phyloP scores from a whole-genome alignment of 1,284 basidiomycete genomes.

The Mycosarcoma maydis region DNA sequence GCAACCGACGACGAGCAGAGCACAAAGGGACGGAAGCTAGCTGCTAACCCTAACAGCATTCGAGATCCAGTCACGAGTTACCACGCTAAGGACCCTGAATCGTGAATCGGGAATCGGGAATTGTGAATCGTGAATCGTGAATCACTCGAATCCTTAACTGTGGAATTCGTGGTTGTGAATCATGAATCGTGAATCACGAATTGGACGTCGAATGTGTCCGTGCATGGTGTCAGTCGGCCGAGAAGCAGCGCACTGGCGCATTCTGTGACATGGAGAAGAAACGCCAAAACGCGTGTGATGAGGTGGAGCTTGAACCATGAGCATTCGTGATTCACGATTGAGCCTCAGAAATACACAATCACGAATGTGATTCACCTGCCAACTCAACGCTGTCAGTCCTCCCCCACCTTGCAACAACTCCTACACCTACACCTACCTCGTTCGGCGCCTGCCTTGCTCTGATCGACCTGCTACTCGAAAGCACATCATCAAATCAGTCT shows the following conservation, averaged over 20 bases:
- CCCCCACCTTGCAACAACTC: too few species aligned
- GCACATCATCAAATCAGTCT: not conserved
- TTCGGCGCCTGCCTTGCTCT: not conserved
- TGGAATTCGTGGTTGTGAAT: too few species aligned
- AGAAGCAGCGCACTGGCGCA: not conserved
- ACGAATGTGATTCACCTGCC: not conserved
- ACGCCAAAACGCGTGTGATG: not conserved
- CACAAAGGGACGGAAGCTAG: slow-evolving; percentile 8
- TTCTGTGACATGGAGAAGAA: not conserved
- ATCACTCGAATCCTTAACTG: too few species aligned
- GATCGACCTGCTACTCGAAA: too few species aligned
- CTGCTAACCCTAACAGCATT: too few species aligned
- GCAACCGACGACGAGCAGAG: not conserved
- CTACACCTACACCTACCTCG: too few species aligned
- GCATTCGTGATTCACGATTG: too few species aligned
- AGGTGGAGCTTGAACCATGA: slow-evolving; percentile 2
- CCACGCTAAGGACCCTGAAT: slow-evolving; percentile 10
- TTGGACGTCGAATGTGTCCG: not conserved
- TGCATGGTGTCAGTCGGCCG: slow-evolving; percentile 12
- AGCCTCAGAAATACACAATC: not conserved
- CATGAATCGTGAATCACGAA: too few species aligned
- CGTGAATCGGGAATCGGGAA: too few species aligned
- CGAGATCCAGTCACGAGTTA: too few species aligned
- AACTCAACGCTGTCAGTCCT: too few species aligned
- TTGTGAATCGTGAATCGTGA: too few species aligned